Conservation (phyloP, 129 eudicot genomes). For the Arctium lappa region DNA sequence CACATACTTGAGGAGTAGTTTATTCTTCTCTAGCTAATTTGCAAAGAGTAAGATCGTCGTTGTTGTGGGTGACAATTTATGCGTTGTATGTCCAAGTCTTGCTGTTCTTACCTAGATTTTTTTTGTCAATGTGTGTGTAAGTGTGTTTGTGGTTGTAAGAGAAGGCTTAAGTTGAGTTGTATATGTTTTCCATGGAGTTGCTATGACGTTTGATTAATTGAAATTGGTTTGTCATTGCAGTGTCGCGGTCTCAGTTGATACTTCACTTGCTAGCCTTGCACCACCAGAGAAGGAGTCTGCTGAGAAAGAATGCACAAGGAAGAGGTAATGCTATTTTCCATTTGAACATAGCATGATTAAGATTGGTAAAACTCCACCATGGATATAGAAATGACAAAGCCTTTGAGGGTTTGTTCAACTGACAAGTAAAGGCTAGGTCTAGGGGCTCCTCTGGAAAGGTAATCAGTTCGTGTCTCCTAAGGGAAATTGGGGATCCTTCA, state of each 20-base stretch:
- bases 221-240: slow-evolving; percentile 40
- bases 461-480: not conserved
- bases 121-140: not conserved
- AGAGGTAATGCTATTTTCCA: slow-evolving; percentile 47
- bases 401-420: not conserved
- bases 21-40: not conserved
- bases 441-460: not conserved
- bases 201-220: not conserved
- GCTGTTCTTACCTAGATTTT: slow-evolving; percentile 2
- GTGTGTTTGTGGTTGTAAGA: not conserved
- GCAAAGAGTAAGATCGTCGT: not conserved
- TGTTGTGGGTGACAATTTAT: not conserved
- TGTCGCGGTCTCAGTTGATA: slow-evolving; percentile 32
- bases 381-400: not conserved
- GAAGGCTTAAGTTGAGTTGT: not conserved
- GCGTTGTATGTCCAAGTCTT: not conserved
- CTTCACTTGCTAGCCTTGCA: slow-evolving; percentile 38
- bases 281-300: slow-evolving; percentile 36
- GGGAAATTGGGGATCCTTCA: not conserved
- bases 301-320: slow-evolving; percentile 49
- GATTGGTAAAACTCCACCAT: not conserved
- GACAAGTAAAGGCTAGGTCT: not conserved
- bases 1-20: not conserved
- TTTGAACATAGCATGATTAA: not conserved
- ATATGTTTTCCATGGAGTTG: not conserved